These are phyloP conservation scores for Drosera spatulata DNA, from an alignment of 179 eudicot species.

Conservation along the genomic window DNA sequence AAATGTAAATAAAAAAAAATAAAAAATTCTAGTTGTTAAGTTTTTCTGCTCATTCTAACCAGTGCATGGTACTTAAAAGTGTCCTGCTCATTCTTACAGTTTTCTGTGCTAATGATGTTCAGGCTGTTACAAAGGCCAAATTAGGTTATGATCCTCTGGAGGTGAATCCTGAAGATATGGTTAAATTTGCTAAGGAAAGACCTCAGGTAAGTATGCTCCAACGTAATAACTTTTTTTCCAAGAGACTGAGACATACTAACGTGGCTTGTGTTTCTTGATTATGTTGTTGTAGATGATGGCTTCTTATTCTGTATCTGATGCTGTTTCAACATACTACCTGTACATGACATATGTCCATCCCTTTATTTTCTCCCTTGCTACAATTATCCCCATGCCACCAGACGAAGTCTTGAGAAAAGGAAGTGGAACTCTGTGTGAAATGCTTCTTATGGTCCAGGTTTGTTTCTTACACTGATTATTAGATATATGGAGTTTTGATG, in stretches of 20 bases:
- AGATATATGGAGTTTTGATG: background rate
- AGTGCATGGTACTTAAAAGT: too few species aligned
- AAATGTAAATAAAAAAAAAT: too few species aligned
- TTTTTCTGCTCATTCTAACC: too few species aligned
- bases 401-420: conserved; percentile 99
- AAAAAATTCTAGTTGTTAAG: too few species aligned
- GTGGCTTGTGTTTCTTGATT: conserved; percentile 9
- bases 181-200: conserved; percentile 79
- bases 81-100: too few species aligned
- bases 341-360: conserved; percentile 99
- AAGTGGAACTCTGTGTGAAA: conserved; percentile 99
- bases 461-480: conserved; percentile 10
- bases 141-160: conserved; percentile 96
- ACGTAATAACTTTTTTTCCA: background rate
- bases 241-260: background rate
- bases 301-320: conserved; percentile 99
- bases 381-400: conserved; percentile 98
- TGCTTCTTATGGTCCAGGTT: conserved; percentile 99
- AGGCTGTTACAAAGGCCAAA: conserved; percentile 97
- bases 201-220: conserved; percentile 61
- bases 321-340: conserved; percentile 94
- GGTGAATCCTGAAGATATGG: conserved; percentile 99
- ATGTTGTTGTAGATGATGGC: conserved; percentile 88
- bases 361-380: conserved; percentile 96
- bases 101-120: background rate